phyloP scores from a whole-genome alignment of 2,329 filamentous ascomycete species.

The Colletotrichum euphorbiae region DNA sequence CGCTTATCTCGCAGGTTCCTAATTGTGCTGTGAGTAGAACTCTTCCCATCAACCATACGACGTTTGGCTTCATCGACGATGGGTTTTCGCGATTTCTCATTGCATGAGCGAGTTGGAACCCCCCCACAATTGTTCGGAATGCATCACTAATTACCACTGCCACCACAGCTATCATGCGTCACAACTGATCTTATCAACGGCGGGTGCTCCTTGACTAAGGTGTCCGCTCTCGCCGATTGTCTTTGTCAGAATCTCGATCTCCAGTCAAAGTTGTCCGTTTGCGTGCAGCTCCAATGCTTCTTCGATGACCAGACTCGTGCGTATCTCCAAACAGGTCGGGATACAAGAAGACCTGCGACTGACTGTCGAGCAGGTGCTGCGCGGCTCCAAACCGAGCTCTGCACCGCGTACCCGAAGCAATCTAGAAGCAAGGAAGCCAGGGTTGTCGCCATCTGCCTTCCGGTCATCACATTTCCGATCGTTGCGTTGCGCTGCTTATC shows the following conservation, averaged over 20 bases:
- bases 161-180: constrained; percentile 18
- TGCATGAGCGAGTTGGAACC: no score
- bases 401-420: constrained; percentile 37
- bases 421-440: constrained; percentile 37
- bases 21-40: constrained; percentile 1
- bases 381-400: constrained; percentile 13
- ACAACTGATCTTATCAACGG: not conserved
- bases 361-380: not conserved
- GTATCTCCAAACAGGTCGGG: not conserved
- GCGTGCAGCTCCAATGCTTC: constrained; percentile 36
- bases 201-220: constrained; percentile 34
- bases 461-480: constrained; percentile 26
- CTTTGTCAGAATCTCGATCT: constrained; percentile 35
- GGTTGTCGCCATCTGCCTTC: constrained; percentile 43
- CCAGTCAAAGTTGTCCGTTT: constrained; percentile 29
- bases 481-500: constrained; percentile 35
- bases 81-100: no score
- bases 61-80: no score
- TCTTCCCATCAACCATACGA: not conserved
- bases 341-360: no score
- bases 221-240: constrained; percentile 33
- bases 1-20: not conserved
- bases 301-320: constrained; percentile 38
- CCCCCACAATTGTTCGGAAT: not conserved
- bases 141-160: not conserved